Percentiles rank a stretch among this genome's conserved stretches.
phyloP scores from a whole-genome alignment of 2,329 filamentous ascomycete genomes.

The Alternaria solani region DNA sequence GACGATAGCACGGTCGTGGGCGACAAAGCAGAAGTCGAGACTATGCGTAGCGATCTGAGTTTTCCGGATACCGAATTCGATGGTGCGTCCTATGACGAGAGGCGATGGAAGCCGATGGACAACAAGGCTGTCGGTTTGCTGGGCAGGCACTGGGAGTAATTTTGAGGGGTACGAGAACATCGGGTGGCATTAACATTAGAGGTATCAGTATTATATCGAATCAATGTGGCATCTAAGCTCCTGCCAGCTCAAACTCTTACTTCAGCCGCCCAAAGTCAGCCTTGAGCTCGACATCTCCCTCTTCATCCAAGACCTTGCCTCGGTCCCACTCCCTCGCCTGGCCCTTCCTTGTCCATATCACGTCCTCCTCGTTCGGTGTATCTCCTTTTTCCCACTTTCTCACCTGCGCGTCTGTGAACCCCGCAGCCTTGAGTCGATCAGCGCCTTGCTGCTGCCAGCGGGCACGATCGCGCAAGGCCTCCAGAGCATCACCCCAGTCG shows the following conservation, averaged over 20 bases:
- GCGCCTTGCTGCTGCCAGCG: slow-evolving; percentile 79
- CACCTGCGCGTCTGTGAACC: slow-evolving; percentile 79
- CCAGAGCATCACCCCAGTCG: slow-evolving; percentile 82
- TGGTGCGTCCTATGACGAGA: background rate
- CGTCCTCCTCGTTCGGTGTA: slow-evolving; percentile 69
- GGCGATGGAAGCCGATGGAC: background rate
- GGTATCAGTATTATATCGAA: background rate
- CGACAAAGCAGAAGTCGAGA: background rate
- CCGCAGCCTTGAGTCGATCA: slow-evolving; percentile 76
- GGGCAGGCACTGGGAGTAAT: slow-evolving; percentile 4
- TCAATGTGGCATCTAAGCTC: background rate
- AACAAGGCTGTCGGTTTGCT: background rate
- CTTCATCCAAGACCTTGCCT: slow-evolving; percentile 66
- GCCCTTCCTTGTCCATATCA: slow-evolving; percentile 76
- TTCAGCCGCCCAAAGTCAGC: slow-evolving; percentile 57
- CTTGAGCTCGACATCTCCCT: slow-evolving; percentile 62
- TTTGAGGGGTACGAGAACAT: background rate
- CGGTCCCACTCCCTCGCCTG: slow-evolving; percentile 73
- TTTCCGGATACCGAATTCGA: background rate
- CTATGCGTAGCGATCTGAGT: background rate
- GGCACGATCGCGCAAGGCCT: slow-evolving; percentile 80
- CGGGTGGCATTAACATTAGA: background rate
- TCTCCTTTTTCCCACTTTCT: slow-evolving; percentile 72
- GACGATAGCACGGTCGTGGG: background rate
- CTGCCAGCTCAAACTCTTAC: slow-evolving; percentile 9